Evolutionary conservation across 1,139 yeast genomes (phyloP).

Genomic region (Pichia sp.): DNA sequence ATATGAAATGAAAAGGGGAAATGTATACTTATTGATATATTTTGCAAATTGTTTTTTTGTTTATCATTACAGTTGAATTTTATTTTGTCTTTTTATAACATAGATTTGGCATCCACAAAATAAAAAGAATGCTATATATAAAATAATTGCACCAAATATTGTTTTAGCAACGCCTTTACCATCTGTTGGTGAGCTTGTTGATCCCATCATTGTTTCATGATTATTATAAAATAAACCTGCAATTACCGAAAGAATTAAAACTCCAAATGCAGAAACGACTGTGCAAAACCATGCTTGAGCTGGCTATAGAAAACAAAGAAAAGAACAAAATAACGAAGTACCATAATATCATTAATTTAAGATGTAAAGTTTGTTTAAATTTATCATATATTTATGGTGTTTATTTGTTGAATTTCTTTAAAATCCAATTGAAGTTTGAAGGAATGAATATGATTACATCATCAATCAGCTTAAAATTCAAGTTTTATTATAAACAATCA

Average conservation of each 20-base stretch:
- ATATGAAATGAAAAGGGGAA: too few species aligned
- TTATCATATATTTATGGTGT: too few species aligned
- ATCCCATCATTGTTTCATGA: conserved; percentile 91
- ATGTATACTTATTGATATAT: too few species aligned
- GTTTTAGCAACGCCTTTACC: conserved; percentile 90
- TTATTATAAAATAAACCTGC: conserved; percentile 74
- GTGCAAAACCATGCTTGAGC: conserved; percentile 96
- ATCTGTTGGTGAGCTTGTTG: conserved; percentile 82
- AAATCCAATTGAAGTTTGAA: too few species aligned
- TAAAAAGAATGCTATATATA: conserved; percentile 69
- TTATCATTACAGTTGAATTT: conserved; percentile 41
- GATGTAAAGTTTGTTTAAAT: too few species aligned
- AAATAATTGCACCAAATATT: conserved; percentile 81
- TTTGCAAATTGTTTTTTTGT: not conserved
- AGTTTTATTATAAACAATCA: too few species aligned
- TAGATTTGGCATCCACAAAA: conserved; percentile 86
- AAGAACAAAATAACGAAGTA: not conserved
- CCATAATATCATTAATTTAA: not conserved
- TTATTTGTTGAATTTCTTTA: too few species aligned
- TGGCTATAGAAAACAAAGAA: conserved; percentile 41
- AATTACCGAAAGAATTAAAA: conserved; percentile 76
- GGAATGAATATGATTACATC: too few species aligned
- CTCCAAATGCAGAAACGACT: conserved; percentile 82
- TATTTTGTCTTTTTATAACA: conserved; percentile 52
- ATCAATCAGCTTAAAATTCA: too few species aligned